Evolutionary conservation across 257 asterid genomes (phyloP).

Genomic region (Solanum commersonii): DNA sequence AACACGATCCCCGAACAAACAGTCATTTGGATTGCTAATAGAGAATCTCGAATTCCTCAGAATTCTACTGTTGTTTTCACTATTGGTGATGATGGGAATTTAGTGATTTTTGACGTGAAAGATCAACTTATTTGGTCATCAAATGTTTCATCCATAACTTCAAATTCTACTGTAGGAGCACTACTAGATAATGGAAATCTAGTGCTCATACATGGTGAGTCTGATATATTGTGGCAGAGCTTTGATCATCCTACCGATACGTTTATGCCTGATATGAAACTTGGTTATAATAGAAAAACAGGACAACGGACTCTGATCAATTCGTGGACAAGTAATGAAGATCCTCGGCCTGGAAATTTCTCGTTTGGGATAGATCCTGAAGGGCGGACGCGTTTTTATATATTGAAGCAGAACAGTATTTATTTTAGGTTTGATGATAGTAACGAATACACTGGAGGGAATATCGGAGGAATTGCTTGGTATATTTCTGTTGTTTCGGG

Average conservation of each 20-base stretch:
- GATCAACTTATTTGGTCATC: slow-evolving; percentile 3
- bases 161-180: not conserved
- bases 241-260: not conserved
- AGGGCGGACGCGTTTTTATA: not conserved
- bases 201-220: not conserved
- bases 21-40: slow-evolving; percentile 3
- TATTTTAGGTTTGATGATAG: not conserved
- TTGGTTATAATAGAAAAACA: not conserved
- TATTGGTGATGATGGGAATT: not conserved
- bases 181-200: not conserved
- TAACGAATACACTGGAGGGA: not conserved
- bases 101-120: not conserved
- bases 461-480: not conserved
- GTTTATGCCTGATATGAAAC: not conserved
- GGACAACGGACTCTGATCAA: not conserved
- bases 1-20: not conserved
- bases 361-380: not conserved
- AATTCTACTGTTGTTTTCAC: not conserved
- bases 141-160: not conserved
- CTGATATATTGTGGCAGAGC: not conserved
- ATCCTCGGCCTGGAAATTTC: not conserved
- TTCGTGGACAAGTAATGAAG: not conserved
- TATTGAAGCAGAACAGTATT: not conserved
- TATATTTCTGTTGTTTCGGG: not conserved
- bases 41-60: not conserved